Evolutionary conservation across 2,329 filamentous ascomycete species (phyloP).

Genomic region (Clonostachys rhizophaga): DNA sequence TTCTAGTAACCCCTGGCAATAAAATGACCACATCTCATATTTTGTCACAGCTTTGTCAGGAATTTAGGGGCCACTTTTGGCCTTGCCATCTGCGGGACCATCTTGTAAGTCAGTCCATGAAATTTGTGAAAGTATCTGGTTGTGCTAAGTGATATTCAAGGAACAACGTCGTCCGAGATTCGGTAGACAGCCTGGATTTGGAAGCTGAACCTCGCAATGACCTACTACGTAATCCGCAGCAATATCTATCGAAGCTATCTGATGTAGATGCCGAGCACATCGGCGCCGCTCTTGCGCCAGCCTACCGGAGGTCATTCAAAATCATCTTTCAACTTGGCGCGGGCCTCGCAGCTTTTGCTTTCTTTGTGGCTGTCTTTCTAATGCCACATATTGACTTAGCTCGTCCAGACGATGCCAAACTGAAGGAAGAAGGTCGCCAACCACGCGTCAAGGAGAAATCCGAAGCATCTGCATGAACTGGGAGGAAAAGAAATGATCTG

Average conservation of each 20-base stretch:
- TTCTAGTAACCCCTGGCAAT: background rate
- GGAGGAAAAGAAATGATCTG: background rate
- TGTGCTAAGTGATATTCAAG: conserved; percentile 9
- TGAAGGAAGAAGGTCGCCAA: conserved; percentile 25
- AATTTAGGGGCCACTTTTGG: conserved; percentile 32
- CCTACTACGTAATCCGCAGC: conserved; percentile 23
- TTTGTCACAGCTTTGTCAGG: conserved; percentile 24
- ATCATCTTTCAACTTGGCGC: conserved; percentile 31
- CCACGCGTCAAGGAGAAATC: background rate
- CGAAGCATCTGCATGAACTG: background rate
- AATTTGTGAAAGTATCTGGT: too few species aligned
- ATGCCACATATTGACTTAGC: conserved; percentile 32
- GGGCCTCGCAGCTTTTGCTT: conserved; percentile 23
- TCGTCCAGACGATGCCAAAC: conserved; percentile 25
- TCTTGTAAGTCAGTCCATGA: conserved; percentile 19
- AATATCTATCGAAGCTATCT: conserved; percentile 19
- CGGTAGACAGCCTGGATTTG: conserved; percentile 17
- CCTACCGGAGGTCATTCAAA: conserved; percentile 26
- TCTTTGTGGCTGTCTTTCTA: conserved; percentile 27
- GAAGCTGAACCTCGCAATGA: conserved; percentile 10
- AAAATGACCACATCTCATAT: background rate
- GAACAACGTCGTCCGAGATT: conserved; percentile 26
- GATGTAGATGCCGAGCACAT: conserved; percentile 18
- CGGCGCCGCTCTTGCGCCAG: conserved; percentile 22
- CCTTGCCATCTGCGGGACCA: conserved; percentile 29